These are phyloP conservation scores for Penicillium lividum DNA, from an alignment of 495 filamentous ascomycete genomes.

Conservation along the genomic window DNA sequence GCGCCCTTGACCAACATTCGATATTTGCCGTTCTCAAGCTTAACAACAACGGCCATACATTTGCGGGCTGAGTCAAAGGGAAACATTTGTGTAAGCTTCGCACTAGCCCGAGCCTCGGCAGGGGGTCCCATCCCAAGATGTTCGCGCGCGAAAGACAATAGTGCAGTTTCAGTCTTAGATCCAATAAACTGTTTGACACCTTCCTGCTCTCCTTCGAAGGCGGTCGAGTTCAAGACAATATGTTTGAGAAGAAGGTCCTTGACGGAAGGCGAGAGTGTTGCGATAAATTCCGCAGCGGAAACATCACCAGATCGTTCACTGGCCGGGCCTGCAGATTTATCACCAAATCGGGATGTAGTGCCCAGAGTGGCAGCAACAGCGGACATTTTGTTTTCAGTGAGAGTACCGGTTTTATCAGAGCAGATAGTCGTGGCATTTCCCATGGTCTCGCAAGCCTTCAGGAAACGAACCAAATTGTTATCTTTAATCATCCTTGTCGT, in stretches of 20 bases:
- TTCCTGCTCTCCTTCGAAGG: slow-evolving; percentile 79
- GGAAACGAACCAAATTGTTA: slow-evolving; percentile 87
- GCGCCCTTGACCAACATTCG: slow-evolving; percentile 84
- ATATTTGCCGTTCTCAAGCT: slow-evolving; percentile 63
- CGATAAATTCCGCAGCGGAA: slow-evolving; percentile 60
- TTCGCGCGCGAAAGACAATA: slow-evolving; percentile 73
- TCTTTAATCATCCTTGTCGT: slow-evolving; percentile 95
- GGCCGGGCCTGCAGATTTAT: slow-evolving; percentile 42
- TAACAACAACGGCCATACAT: slow-evolving; percentile 83
- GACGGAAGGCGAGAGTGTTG: slow-evolving; percentile 54
- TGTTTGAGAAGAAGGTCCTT: slow-evolving; percentile 71
- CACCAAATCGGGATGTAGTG: slow-evolving; percentile 65
- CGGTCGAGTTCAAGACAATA: slow-evolving; percentile 83
- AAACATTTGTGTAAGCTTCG: slow-evolving; percentile 68
- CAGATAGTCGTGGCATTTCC: slow-evolving; percentile 95
- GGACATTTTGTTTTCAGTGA: slow-evolving; percentile 93
- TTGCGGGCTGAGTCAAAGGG: slow-evolving; percentile 87
- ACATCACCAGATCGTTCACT: slow-evolving; percentile 37
- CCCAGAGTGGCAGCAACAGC: slow-evolving; percentile 79
- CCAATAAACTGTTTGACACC: slow-evolving; percentile 70
- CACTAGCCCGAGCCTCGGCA: slow-evolving; percentile 68
- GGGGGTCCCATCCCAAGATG: slow-evolving; percentile 74
- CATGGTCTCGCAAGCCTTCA: slow-evolving; percentile 98
- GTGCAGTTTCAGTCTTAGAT: slow-evolving; percentile 87
- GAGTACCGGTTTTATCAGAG: slow-evolving; percentile 94